These are phyloP conservation scores for Cryptococcus sp. DNA, from an alignment of 1,284 basidiomycete genomes.

Conservation along the genomic window DNA sequence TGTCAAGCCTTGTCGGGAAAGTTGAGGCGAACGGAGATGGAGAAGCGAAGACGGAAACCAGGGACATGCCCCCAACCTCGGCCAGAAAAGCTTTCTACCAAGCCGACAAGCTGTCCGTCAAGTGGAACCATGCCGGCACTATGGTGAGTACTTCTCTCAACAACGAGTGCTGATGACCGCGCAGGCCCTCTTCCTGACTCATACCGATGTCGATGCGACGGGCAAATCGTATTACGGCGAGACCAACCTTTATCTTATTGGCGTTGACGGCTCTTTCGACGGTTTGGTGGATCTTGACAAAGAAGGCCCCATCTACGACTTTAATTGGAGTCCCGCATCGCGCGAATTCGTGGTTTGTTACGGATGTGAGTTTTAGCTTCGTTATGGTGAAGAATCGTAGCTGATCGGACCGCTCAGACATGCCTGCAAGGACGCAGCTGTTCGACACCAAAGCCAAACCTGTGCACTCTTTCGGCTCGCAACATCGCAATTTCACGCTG, in stretches of 20 bases:
- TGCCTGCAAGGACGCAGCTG: conserved; percentile 90
- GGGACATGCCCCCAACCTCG: conserved; percentile 47
- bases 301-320: conserved; percentile 97
- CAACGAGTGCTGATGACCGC: conserved; percentile 4
- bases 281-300: conserved; percentile 91
- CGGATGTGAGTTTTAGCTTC: conserved; percentile 68
- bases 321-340: conserved; percentile 94
- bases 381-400: conserved; percentile 5
- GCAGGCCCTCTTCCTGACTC: conserved; percentile 82
- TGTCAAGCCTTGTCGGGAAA: conserved; percentile 61
- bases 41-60: conserved; percentile 61
- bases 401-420: conserved; percentile 59
- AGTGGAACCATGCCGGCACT: conserved; percentile 90
- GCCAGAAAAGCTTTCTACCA: conserved; percentile 91
- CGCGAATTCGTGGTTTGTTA: conserved; percentile 96
- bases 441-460: conserved; percentile 89
- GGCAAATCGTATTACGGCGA: conserved; percentile 99
- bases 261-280: conserved; percentile 93
- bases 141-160: conserved; percentile 43
- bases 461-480: conserved; percentile 85
- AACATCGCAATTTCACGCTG: conserved; percentile 86
- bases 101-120: conserved; percentile 89
- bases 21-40: conserved; percentile 16
- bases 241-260: conserved; percentile 90
- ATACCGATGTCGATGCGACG: conserved; percentile 94